phyloP scores from a whole-genome alignment of 1,139 yeast species.

The Sugiyamaella sp. region DNA sequence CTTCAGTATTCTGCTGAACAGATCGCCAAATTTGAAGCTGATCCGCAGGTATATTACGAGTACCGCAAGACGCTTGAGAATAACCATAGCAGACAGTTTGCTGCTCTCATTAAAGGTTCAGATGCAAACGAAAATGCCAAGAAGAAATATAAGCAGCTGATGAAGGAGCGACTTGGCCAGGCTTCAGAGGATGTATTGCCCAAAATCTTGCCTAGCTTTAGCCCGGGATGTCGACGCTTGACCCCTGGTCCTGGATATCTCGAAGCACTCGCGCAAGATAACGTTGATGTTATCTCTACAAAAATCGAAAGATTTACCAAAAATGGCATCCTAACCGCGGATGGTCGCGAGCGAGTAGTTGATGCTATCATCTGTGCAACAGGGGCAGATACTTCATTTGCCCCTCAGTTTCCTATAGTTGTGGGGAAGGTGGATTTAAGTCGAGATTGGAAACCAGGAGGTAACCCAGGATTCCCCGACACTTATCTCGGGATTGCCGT shows the following conservation, averaged over 20 bases:
- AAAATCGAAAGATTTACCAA: conserved; percentile 26
- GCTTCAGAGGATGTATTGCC: conserved; percentile 24
- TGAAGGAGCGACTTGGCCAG: conserved; percentile 25
- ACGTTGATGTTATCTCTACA: conserved; percentile 32
- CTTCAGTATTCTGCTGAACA: conserved; percentile 23
- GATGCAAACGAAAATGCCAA: conserved; percentile 17
- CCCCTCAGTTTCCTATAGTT: conserved; percentile 33
- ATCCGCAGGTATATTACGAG: conserved; percentile 23
- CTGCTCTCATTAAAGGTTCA: conserved; percentile 24
- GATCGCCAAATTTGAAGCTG: conserved; percentile 19
- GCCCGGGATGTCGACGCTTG: conserved; percentile 30
- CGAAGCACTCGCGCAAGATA: conserved; percentile 34
- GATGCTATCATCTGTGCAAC: conserved; percentile 36
- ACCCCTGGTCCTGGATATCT: conserved; percentile 33
- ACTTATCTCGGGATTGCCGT: conserved; percentile 34
- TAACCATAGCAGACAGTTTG: conserved; percentile 21
- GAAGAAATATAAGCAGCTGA: conserved; percentile 18
- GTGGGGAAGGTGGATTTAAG: conserved; percentile 30
- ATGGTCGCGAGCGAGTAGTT: conserved; percentile 29
- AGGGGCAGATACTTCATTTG: conserved; percentile 31
- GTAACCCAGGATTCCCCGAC: conserved; percentile 23
- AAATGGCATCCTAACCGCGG: conserved; percentile 30
- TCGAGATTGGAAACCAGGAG: conserved; percentile 20
- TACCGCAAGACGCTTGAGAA: conserved; percentile 25
- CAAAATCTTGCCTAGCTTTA: conserved; percentile 26